phyloP scores from a whole-genome alignment of 257 asterid genomes.

The Fraxinus anomala region DNA sequence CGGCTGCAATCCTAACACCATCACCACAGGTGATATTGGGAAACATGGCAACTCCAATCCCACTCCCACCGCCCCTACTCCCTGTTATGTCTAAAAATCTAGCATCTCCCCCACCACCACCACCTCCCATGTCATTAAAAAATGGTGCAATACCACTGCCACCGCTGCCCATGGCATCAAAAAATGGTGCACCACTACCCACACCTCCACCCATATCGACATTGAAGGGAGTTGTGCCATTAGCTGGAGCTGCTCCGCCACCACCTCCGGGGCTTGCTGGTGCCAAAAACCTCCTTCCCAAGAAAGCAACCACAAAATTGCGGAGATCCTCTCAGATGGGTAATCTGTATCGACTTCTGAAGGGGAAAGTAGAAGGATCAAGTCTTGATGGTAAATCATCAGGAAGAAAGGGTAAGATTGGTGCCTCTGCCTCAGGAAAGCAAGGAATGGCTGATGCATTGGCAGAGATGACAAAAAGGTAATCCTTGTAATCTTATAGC shows the following conservation, averaged over 20 bases:
- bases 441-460: conserved; percentile 98
- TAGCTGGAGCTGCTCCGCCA: conserved; percentile 57
- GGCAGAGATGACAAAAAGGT: conserved; percentile 96
- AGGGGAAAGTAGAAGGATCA: conserved; percentile 87
- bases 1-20: conserved; percentile 23
- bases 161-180: conserved; percentile 30
- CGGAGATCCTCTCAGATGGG: conserved; percentile 93
- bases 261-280: conserved; percentile 67
- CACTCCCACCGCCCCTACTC: conserved; percentile 42
- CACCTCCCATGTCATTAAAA: conserved; percentile 25
- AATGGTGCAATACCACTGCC: conserved; percentile 27
- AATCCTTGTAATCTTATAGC: background rate
- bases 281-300: conserved; percentile 42
- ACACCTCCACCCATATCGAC: conserved; percentile 55
- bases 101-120: conserved; percentile 26
- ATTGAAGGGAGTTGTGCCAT: conserved; percentile 37
- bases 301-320: conserved; percentile 59
- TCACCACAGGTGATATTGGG: conserved; percentile 27
- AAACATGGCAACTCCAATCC: conserved; percentile 29
- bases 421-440: conserved; percentile 52
- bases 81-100: conserved; percentile 10
- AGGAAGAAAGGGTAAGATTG: conserved; percentile 54
- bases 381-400: conserved; percentile 46
- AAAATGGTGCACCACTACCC: conserved; percentile 37
- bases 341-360: conserved; percentile 75